A percentile compares a stretch with the other conserved stretches of the same genome.
phyloP scores from a whole-genome alignment of 441 rosid species.

The Iberis amara region DNA sequence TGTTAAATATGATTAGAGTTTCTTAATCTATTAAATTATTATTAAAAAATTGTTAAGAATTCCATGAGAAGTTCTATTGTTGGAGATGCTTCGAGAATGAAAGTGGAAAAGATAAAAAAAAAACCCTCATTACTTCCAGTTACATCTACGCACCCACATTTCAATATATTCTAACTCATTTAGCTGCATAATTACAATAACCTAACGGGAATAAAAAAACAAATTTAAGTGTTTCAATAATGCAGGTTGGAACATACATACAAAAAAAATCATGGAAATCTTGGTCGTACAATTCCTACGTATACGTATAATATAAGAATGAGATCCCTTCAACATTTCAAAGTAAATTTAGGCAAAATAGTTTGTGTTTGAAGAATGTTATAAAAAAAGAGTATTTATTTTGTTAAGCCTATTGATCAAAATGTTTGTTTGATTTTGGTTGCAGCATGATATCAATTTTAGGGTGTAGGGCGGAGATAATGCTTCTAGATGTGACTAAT shows the following conservation, averaged over 20 bases:
- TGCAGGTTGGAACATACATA: conserved; percentile 96
- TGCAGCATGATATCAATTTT: conserved; percentile 82
- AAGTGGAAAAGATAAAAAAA: too few relatives aligned
- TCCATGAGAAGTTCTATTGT: too few relatives aligned
- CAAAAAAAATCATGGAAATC: conserved; percentile 97
- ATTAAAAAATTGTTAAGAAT: too few relatives aligned
- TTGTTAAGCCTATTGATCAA: neutral
- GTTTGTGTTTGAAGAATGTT: neutral
- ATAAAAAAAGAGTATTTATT: neutral
- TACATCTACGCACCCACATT: too few relatives aligned
- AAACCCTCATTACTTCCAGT: too few relatives aligned
- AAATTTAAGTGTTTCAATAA: neutral
- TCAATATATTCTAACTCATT: too few relatives aligned
- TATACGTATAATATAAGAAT: conserved; percentile 47
- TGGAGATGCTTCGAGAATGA: too few relatives aligned
- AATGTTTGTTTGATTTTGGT: conserved; percentile 11
- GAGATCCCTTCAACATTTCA: too few relatives aligned
- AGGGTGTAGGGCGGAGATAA: conserved; percentile 82
- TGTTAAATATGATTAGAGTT: too few relatives aligned
- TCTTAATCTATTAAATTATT: too few relatives aligned
- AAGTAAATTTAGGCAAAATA: neutral
- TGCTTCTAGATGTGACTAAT: conserved; percentile 87
- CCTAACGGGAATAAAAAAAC: too few relatives aligned
- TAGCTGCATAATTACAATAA: too few relatives aligned
- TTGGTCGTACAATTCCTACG: conserved; percentile 94